These are phyloP conservation scores for Mucor indicus DNA, from an alignment of 371 early-diverging fungal species.

Conservation along the genomic window DNA sequence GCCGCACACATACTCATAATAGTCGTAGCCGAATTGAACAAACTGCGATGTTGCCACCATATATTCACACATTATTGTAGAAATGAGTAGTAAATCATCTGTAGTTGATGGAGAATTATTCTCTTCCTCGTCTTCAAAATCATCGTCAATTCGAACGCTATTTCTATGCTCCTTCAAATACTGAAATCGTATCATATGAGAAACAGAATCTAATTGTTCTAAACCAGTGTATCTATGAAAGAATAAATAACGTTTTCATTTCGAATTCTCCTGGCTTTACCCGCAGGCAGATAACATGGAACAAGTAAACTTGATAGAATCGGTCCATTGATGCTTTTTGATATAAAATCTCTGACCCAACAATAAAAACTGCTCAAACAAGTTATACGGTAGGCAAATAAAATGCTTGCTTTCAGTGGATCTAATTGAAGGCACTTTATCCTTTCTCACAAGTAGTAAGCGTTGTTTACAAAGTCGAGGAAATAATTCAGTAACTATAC, in stretches of 20 bases:
- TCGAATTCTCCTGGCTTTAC: background rate
- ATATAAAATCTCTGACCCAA: slow-evolving; percentile 44
- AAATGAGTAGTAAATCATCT: slow-evolving; percentile 13
- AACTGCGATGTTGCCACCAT: slow-evolving; percentile 36
- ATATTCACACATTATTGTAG: slow-evolving; percentile 43
- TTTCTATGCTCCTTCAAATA: slow-evolving; percentile 35
- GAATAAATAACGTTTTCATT: background rate
- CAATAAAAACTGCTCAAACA: slow-evolving; percentile 43
- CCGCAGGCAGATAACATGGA: slow-evolving; percentile 41
- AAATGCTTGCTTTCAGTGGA: slow-evolving; percentile 44
- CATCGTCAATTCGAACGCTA: slow-evolving; percentile 28
- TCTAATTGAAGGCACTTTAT: slow-evolving; percentile 33
- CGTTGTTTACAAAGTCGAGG: slow-evolving; percentile 44
- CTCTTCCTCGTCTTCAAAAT: slow-evolving; percentile 1
- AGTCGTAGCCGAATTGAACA: slow-evolving; percentile 40
- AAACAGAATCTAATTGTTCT: slow-evolving; percentile 22
- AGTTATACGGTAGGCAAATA: slow-evolving; percentile 32
- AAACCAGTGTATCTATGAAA: slow-evolving; percentile 23
- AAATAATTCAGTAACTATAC: slow-evolving; percentile 35
- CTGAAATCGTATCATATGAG: slow-evolving; percentile 35
- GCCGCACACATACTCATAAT: slow-evolving; percentile 40
- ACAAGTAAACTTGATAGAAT: slow-evolving; percentile 35
- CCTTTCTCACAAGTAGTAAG: slow-evolving; percentile 27
- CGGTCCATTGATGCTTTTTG: slow-evolving; percentile 33
- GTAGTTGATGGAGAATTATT: background rate